Percentiles rank a stretch among this genome's conserved stretches.
These are phyloP conservation scores for Pluteus cervinus DNA, from an alignment of 768 basidiomycete species.

Conservation along the genomic window DNA sequence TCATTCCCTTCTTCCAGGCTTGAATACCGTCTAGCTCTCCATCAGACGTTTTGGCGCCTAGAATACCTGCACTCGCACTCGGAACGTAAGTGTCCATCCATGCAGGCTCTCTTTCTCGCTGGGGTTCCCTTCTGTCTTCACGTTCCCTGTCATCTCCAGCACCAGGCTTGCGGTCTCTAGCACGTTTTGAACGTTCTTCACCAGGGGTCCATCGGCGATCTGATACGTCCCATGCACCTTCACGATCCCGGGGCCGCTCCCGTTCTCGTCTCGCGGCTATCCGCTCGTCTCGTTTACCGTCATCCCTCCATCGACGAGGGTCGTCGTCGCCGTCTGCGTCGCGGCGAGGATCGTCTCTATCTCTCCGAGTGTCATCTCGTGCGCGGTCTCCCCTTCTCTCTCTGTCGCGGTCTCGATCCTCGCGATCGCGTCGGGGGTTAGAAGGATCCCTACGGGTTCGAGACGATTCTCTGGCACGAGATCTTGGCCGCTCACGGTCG, in stretches of 20 bases:
- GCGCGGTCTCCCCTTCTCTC: constrained; percentile 23
- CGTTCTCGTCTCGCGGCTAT: constrained; percentile 57
- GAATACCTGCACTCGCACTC: constrained; percentile 48
- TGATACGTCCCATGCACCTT: constrained; percentile 39
- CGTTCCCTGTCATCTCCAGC: constrained; percentile 31
- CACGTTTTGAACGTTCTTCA: constrained; percentile 59
- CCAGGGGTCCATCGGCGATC: constrained; percentile 53
- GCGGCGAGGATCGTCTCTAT: constrained; percentile 32
- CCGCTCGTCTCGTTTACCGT: constrained; percentile 76
- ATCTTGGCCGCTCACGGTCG: constrained; percentile 58
- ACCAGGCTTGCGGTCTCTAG: constrained; percentile 47
- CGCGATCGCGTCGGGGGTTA: constrained; percentile 16
- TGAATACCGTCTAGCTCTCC: constrained; percentile 82
- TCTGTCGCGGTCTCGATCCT: constrained; percentile 38
- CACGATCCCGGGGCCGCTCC: constrained; percentile 42
- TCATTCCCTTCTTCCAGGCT: constrained; percentile 82
- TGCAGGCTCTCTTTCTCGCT: constrained; percentile 82
- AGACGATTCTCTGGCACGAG: constrained; percentile 56
- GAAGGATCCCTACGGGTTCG: constrained; percentile 38
- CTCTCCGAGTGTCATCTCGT: constrained; percentile 33
- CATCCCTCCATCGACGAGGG: constrained; percentile 74
- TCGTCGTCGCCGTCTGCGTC: constrained; percentile 47
- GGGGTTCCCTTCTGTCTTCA: constrained; percentile 41
- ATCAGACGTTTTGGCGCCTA: constrained; percentile 52
- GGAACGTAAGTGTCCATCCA: constrained; percentile 92